phyloP scores from a whole-genome alignment of 495 filamentous ascomycete genomes.

The Halenospora varia region DNA sequence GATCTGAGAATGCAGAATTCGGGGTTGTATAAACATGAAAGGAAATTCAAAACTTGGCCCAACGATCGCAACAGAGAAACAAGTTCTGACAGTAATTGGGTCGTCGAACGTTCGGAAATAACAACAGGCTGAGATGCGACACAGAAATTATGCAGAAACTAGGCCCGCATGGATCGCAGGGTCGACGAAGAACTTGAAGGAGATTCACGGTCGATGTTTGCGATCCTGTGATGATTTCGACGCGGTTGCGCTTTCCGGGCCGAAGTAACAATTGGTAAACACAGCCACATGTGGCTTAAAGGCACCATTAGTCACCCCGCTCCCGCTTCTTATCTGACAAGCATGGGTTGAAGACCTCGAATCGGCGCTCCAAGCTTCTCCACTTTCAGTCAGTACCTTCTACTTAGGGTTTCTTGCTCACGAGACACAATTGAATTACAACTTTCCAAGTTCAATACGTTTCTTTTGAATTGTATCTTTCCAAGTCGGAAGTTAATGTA shows the following conservation, averaged over 20 bases:
- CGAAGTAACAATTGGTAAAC: too few relatives aligned
- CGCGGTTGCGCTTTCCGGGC: not conserved
- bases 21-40: not conserved
- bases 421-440: not conserved
- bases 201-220: too few relatives aligned
- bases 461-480: too few relatives aligned
- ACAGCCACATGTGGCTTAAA: not conserved
- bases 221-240: not conserved
- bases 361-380: too few relatives aligned
- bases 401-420: not conserved
- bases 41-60: not conserved
- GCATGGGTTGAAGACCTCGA: too few relatives aligned
- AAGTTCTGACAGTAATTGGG: not conserved
- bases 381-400: too few relatives aligned
- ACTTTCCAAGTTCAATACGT: not conserved
- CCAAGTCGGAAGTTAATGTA: not conserved
- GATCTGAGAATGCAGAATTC: not conserved
- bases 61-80: not conserved
- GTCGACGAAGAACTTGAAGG: too few relatives aligned
- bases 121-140: too few relatives aligned
- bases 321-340: not conserved
- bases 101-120: too few relatives aligned
- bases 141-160: too few relatives aligned
- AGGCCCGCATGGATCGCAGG: too few relatives aligned
- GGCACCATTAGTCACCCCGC: not conserved